Conservation (phyloP, 352 stramenopile species). For the Globisporangium carolinianum region DNA sequence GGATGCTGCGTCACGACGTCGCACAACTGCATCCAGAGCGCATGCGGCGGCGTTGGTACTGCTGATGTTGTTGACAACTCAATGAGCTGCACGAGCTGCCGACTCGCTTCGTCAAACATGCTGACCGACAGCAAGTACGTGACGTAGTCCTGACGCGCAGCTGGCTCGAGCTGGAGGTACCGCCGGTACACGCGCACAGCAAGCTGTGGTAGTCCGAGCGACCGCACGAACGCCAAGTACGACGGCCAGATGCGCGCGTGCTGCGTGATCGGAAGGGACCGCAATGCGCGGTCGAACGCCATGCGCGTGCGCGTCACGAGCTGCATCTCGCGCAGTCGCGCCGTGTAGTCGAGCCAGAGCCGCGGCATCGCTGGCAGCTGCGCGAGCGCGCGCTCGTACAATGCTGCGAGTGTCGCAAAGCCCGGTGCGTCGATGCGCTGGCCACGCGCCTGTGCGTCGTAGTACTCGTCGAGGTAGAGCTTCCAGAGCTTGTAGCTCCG, state of each 20-base stretch:
- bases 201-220: constrained; percentile 63
- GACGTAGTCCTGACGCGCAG: constrained; percentile 64
- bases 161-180: constrained; percentile 83
- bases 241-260: constrained; percentile 94
- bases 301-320: constrained; percentile 74
- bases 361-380: constrained; percentile 95
- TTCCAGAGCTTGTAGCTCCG: constrained; percentile 96
- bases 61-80: constrained; percentile 17
- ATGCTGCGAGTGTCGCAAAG: constrained; percentile 29
- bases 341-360: constrained; percentile 93
- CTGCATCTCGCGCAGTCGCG: constrained; percentile 69
- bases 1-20: constrained; percentile 95
- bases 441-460: constrained; percentile 55
- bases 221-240: constrained; percentile 89
- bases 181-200: constrained; percentile 82
- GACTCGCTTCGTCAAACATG: constrained; percentile 76
- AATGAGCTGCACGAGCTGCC: constrained; percentile 76
- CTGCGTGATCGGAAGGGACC: constrained; percentile 96
- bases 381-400: constrained; percentile 88
- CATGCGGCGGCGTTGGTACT: constrained; percentile 73
- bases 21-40: constrained; percentile 97
- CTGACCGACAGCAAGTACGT: constrained; percentile 68
- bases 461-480: constrained; percentile 68
- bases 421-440: constrained; percentile 44
- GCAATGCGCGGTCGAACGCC: constrained; percentile 93